Conservation (phyloP, 202 grass and related monocot genomes). For the Musa balbisiana region DNA sequence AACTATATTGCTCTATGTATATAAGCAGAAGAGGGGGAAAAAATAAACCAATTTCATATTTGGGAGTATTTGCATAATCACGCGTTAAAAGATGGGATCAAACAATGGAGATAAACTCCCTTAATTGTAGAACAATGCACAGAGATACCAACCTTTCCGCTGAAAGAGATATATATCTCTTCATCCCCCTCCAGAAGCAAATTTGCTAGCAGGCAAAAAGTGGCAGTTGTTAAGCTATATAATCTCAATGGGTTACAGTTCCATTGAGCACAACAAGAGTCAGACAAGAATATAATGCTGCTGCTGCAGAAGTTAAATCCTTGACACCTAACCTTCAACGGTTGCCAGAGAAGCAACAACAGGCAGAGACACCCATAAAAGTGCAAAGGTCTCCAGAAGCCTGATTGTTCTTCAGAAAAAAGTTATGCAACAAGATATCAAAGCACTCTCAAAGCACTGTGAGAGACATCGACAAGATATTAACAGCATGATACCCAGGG, state of each 20-base stretch:
- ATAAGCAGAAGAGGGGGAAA: too few species aligned
- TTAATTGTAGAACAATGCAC: too few species aligned
- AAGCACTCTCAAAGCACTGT: not conserved
- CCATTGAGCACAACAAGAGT: not conserved
- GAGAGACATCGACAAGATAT: not conserved
- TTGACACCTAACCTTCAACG: not conserved
- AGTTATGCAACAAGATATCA: not conserved
- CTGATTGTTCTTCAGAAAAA: not conserved
- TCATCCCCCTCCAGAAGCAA: too few species aligned
- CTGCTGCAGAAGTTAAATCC: not conserved
- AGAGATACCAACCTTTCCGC: too few species aligned
- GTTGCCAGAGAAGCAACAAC: not conserved
- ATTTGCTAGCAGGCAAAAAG: too few species aligned
- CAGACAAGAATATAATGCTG: not conserved
- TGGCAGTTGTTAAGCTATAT: too few species aligned
- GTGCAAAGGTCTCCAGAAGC: not conserved
- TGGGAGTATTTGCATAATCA: too few species aligned
- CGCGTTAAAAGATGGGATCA: too few species aligned
- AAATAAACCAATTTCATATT: too few species aligned
- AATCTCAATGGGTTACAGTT: not conserved
- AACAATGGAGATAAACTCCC: too few species aligned
- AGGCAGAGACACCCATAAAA: not conserved
- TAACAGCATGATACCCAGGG: not conserved
- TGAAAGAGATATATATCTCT: too few species aligned
- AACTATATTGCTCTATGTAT: too few species aligned